phyloP scores from a whole-genome alignment of 768 basidiomycete genomes.

The Termitomyces sp. region DNA sequence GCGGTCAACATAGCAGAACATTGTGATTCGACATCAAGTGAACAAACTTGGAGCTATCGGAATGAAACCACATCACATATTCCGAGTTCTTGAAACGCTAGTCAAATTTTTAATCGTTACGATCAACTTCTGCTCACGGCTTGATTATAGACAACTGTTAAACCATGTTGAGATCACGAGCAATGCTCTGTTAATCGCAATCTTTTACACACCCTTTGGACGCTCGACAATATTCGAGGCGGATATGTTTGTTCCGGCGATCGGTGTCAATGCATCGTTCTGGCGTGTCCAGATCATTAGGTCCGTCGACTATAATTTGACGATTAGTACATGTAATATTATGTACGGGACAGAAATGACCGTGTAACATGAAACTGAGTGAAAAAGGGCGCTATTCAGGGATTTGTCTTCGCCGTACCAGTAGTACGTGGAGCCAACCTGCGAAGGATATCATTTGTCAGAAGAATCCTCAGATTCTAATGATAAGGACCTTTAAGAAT shows the following conservation, averaged over 20 bases:
- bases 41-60: slow-evolving; percentile 50
- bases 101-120: not conserved
- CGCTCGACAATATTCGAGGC: slow-evolving; percentile 54
- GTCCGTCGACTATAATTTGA: slow-evolving; percentile 35
- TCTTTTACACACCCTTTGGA: slow-evolving; percentile 41
- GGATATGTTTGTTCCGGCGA: slow-evolving; percentile 50
- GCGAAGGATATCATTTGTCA: not conserved
- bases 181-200: not conserved
- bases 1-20: not conserved
- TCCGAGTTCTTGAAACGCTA: slow-evolving; percentile 37
- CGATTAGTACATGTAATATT: not conserved
- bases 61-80: slow-evolving; percentile 73
- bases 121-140: slow-evolving; percentile 22
- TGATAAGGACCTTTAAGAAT: slow-evolving; percentile 40
- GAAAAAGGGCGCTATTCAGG: slow-evolving; percentile 47
- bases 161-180: not conserved
- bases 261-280: slow-evolving; percentile 50
- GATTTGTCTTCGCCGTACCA: slow-evolving; percentile 64
- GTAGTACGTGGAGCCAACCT: slow-evolving; percentile 52
- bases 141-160: slow-evolving; percentile 46
- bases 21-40: not conserved
- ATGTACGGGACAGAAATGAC: slow-evolving; percentile 20
- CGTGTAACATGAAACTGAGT: slow-evolving; percentile 53
- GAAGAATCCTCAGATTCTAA: not conserved
- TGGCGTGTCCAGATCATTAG: slow-evolving; percentile 51